Evolutionary conservation across 2,329 filamentous ascomycete species (phyloP).

Genomic region (Teratosphaeria nubilosa): DNA sequence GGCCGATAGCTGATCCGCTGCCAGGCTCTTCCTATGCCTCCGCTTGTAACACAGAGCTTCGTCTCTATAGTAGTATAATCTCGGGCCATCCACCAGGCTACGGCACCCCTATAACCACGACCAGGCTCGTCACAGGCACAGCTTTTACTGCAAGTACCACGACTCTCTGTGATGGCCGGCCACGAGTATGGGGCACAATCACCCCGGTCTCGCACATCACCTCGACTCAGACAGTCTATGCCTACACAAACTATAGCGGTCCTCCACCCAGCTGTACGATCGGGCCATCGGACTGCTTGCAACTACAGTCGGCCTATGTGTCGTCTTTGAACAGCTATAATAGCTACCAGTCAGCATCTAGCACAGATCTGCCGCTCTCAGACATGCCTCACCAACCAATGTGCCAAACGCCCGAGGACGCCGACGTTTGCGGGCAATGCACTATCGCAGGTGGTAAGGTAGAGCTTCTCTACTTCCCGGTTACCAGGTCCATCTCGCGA

Average conservation of each 20-base stretch:
- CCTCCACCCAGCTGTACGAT: constrained; percentile 18
- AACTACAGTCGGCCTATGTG: constrained; percentile 18
- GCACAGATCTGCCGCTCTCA: background rate
- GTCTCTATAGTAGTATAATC: background rate
- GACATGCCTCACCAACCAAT: background rate
- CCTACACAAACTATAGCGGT: background rate
- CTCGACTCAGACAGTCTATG: constrained; percentile 5
- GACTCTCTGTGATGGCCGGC: constrained; percentile 22
- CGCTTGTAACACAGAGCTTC: background rate
- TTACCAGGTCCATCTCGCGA: constrained; percentile 13
- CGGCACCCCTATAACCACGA: background rate
- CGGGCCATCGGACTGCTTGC: constrained; percentile 18
- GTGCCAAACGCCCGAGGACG: constrained; percentile 7
- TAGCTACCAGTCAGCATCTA: background rate
- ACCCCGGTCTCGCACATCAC: constrained; percentile 15
- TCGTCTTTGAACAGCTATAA: constrained; percentile 5
- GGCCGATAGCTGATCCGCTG: background rate
- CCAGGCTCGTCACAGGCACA: background rate
- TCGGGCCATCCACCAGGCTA: background rate
- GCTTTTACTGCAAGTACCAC: constrained; percentile 16
- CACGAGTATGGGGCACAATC: constrained; percentile 13
- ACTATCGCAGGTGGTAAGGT: constrained; percentile 23
- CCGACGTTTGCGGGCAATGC: constrained; percentile 19
- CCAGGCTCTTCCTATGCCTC: background rate
- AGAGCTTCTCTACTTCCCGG: constrained; percentile 21